These are phyloP conservation scores for Ustilago cynodontis DNA, from an alignment of 1,284 basidiomycete genomes.

Conservation along the genomic window DNA sequence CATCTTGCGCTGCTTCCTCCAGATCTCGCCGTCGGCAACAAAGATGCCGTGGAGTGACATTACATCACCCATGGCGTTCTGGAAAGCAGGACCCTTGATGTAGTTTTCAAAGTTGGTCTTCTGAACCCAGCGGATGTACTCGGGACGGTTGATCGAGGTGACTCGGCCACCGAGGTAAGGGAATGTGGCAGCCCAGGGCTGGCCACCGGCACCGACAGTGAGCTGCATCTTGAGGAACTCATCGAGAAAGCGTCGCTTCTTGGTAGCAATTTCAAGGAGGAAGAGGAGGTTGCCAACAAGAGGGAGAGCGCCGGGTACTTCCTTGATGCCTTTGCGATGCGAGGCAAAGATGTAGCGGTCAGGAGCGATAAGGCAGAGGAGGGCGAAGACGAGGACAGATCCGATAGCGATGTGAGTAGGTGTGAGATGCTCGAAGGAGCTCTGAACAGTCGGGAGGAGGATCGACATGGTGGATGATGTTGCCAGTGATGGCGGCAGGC, in stretches of 20 bases:
- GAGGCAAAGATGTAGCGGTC: constrained; percentile 47
- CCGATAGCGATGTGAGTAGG: constrained; percentile 33
- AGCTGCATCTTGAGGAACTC: constrained; percentile 35
- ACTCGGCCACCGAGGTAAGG: constrained; percentile 39
- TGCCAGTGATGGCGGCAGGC: constrained; percentile 1
- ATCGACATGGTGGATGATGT: constrained; percentile 24
- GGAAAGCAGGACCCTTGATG: constrained; percentile 45
- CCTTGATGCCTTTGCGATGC: constrained; percentile 47
- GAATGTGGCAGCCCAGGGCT: constrained; percentile 40
- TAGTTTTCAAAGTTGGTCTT: constrained; percentile 61
- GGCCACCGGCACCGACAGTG: constrained; percentile 26
- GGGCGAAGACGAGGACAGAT: constrained; percentile 22
- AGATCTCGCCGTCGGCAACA: constrained; percentile 61
- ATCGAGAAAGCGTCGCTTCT: constrained; percentile 43
- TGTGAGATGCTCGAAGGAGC: constrained; percentile 41
- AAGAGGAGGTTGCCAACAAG: constrained; percentile 44
- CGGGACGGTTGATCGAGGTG: constrained; percentile 48
- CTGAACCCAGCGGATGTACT: constrained; percentile 56
- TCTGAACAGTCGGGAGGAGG: constrained; percentile 26
- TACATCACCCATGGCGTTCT: constrained; percentile 46
- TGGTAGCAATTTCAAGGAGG: constrained; percentile 46
- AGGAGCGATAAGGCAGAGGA: constrained; percentile 50
- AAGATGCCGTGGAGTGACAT: constrained; percentile 58
- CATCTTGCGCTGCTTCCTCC: constrained; percentile 62
- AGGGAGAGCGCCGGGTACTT: constrained; percentile 36